Evolutionary conservation across 331 rosid genomes (phyloP), one percentile per base, ranked within the genome.

Genomic region (Cydonia oblonga): DNA sequence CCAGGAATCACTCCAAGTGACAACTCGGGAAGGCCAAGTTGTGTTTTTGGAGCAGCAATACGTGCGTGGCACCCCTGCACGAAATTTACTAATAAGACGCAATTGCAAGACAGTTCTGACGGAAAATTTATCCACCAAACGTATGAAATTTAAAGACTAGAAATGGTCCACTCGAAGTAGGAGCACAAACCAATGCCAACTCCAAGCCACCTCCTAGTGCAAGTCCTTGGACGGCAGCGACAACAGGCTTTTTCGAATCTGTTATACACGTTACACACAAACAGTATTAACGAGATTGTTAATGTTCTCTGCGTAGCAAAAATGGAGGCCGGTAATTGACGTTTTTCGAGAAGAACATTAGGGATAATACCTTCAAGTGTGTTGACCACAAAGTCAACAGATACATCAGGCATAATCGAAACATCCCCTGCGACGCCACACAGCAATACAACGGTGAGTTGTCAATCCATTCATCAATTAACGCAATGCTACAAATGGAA

Each of bases 181-280:
- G 79, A 76, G 64, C 62, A 86, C 97, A 78, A 78, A 95, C 99
- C 96, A 95, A 40, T 62, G 99, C 96, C 79, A 95, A 71, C 75
- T 95, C 99, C 80, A 95, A 84, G 74, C 99, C 99, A 78, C 99
- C 99, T 72, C 99, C 99, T 19, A 95, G 91, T n/a, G 99, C 99
- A 81, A 95, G 99, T 58, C 99, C 97, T 80, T 88, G 85, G 1
- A 95, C 75, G 30, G 97, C 96, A 40, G 99, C 99, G 79, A 95
- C 99, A 64, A 90, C 79, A 61, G 99, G 99, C 81, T 88, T 95
- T 81, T 85, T 90, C 7, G 86, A 92, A 84, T 90, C 99, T 95
- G 87, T 52, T 26, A 74, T 51, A 77, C 69, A 40, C 46, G 1
- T 40, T 1, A 40, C 46, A 72, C 40, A 64, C 67, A 63, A 56